These are phyloP conservation scores for Rhodosorus marinus DNA, from an alignment of 23 red algal species.

Conservation along the genomic window DNA sequence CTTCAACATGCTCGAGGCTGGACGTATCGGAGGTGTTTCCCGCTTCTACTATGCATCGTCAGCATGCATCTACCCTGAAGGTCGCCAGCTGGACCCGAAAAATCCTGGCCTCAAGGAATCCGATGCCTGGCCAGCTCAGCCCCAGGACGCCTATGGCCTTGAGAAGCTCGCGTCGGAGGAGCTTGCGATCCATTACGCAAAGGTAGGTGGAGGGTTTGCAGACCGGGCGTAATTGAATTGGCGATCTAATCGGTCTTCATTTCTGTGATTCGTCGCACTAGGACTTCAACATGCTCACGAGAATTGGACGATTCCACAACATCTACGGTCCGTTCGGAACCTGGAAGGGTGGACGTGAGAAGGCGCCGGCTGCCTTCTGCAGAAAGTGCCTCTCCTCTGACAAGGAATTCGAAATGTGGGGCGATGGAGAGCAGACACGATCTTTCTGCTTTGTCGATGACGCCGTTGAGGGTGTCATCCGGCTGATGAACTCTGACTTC, in stretches of 20 bases:
- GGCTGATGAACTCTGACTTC: slow-evolving; percentile 97
- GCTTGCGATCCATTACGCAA: slow-evolving; percentile 90
- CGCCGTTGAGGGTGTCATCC: slow-evolving; percentile 97
- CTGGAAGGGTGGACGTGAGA: slow-evolving; percentile 98
- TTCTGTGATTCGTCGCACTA: too few relatives aligned
- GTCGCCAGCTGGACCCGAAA: slow-evolving; percentile 80
- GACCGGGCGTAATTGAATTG: too few relatives aligned
- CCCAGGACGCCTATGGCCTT: slow-evolving; percentile 96
- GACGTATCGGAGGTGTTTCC: slow-evolving; percentile 56
- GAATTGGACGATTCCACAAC: slow-evolving; percentile 98
- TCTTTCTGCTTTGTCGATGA: slow-evolving; percentile 99
- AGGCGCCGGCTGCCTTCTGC: slow-evolving; percentile 98
- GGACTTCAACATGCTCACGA: slow-evolving; percentile 94
- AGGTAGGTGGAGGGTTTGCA: too few relatives aligned
- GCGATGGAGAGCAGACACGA: slow-evolving; percentile 97
- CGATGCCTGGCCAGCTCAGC: slow-evolving; percentile 96
- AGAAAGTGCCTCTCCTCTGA: slow-evolving; percentile 78
- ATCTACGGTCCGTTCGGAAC: slow-evolving; percentile 98
- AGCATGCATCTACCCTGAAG: slow-evolving; percentile 97
- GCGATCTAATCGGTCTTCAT: too few relatives aligned
- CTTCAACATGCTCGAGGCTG: slow-evolving; percentile 94
- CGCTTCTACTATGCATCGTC: slow-evolving; percentile 98
- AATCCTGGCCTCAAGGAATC: slow-evolving; percentile 97
- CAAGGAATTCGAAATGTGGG: slow-evolving; percentile 99
- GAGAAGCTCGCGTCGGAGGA: slow-evolving; percentile 99